Conservation (phyloP, 208 protist genomes). For the Trypanosoma melophagium region DNA sequence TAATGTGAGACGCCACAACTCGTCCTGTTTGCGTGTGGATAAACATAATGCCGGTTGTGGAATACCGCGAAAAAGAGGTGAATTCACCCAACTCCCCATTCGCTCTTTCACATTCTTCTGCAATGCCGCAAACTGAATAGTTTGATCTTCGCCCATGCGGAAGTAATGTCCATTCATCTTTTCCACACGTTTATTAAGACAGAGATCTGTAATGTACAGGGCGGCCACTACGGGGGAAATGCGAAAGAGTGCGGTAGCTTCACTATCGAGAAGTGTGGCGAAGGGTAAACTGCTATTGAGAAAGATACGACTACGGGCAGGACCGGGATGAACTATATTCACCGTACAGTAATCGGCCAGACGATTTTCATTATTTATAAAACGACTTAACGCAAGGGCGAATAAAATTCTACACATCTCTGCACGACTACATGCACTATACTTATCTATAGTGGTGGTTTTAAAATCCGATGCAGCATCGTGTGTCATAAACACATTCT, state of each 20-base stretch:
- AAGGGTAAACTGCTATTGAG: constrained; percentile 44
- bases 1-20: constrained; percentile 49
- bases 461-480: constrained; percentile 22
- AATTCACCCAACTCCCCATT: constrained; percentile 52
- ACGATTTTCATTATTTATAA: constrained; percentile 36
- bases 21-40: constrained; percentile 38
- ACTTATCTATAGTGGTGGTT: constrained; percentile 34
- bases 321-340: constrained; percentile 58
- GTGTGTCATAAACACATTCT: constrained; percentile 38
- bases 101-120: constrained; percentile 18
- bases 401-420: constrained; percentile 77
- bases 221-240: constrained; percentile 57
- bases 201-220: constrained; percentile 61
- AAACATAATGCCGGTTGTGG: constrained; percentile 45
- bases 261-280: constrained; percentile 39
- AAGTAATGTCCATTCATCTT: constrained; percentile 66
- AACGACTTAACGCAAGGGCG: constrained; percentile 53
- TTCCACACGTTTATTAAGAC: constrained; percentile 55
- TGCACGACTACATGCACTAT: constrained; percentile 46
- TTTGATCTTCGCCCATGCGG: constrained; percentile 76
- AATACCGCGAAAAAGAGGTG: constrained; percentile 51
- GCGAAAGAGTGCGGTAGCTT: constrained; percentile 38
- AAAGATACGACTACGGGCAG: constrained; percentile 41
- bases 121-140: constrained; percentile 32
- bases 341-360: constrained; percentile 49